Base-by-base conservation (phyloP, 176 grass and related monocot genomes). In the Oryza meyeriana region DNA sequence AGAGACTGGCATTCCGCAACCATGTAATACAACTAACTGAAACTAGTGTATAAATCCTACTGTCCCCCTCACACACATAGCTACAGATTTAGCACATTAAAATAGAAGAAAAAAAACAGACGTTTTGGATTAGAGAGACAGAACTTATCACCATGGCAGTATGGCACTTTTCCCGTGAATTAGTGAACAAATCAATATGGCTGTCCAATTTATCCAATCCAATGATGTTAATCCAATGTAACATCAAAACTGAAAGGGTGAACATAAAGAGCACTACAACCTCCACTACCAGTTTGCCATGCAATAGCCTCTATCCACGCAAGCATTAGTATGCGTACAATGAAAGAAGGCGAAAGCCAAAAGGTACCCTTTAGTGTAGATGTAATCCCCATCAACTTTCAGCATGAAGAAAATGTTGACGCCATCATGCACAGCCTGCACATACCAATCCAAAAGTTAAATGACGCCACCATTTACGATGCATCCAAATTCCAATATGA, bases 401-500 rank as follows among this genome's bases (percentile, higher is more conserved):
- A 99, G 89, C 86, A 93, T 77, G 72, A 99, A 99, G 79, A 93
- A 95, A 84, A 99, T 77, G 66, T 90, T 93, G 82, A 78, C 73
- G 45, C 96, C 96, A 71, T 99, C 96, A 90, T 95, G 96, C 69
- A 90, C 88, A 88, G 93, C 96, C 96, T 99, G 82, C 71, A 91
- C 72, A 86, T 48, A 7, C 52, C 70, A 89, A 57, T 84, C 13
- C 27, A 85, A 83, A 84, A 87, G 71, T 89, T 44, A 97, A 78
- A 61, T 25, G 77, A 55, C 81, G 42, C 24, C 74, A 79, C 24
- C 66, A 61, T 71, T 85, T 82, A n/a, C 47, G 61, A 84, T 69
- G 50, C 42, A 73, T 34, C 34, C 55, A 50, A n/a, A n/a, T n/a
- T n/a, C 79, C 42, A 32, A 66, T 2, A 64, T n/a, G 10, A 70